Conservation (phyloP, 1,139 yeast species). For the Kodamaea derodonti region DNA sequence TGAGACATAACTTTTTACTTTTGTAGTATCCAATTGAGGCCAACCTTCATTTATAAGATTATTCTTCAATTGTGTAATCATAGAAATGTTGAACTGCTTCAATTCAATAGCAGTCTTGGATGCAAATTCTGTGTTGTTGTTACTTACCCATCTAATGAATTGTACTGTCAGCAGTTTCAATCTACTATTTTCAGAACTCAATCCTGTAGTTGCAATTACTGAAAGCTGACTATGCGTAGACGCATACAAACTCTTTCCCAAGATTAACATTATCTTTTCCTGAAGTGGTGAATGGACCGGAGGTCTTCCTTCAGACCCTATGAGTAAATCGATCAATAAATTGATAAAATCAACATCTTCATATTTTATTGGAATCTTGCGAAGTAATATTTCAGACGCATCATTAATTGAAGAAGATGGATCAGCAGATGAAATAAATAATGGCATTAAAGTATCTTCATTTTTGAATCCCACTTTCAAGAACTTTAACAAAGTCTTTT, state of each 20-base stretch:
- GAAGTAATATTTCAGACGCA: constrained; percentile 46
- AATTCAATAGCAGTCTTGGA: constrained; percentile 10
- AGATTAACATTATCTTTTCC: constrained; percentile 51
- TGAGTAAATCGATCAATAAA: constrained; percentile 40
- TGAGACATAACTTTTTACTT: constrained; percentile 25
- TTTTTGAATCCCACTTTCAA: constrained; percentile 40
- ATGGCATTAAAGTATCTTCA: constrained; percentile 33
- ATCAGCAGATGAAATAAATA: constrained; percentile 66
- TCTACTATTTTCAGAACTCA: constrained; percentile 48
- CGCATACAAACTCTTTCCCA: constrained; percentile 52
- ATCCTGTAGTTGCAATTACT: constrained; percentile 50
- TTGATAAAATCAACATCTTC: constrained; percentile 47
- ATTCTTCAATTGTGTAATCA: constrained; percentile 51
- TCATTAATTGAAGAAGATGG: constrained; percentile 51
- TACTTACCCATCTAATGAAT: constrained; percentile 56
- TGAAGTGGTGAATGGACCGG: constrained; percentile 57
- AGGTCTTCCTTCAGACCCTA: constrained; percentile 42
- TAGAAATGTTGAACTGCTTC: constrained; percentile 30
- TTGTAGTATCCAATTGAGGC: constrained; percentile 45
- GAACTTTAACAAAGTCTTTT: constrained; percentile 33
- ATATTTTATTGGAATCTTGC: constrained; percentile 48
- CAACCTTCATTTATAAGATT: constrained; percentile 55
- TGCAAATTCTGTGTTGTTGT: constrained; percentile 15
- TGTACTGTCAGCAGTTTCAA: constrained; percentile 51
- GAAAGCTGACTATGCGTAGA: constrained; percentile 36